Conservation (phyloP, 306 rosid genomes). For the Crotalaria pallida region DNA sequence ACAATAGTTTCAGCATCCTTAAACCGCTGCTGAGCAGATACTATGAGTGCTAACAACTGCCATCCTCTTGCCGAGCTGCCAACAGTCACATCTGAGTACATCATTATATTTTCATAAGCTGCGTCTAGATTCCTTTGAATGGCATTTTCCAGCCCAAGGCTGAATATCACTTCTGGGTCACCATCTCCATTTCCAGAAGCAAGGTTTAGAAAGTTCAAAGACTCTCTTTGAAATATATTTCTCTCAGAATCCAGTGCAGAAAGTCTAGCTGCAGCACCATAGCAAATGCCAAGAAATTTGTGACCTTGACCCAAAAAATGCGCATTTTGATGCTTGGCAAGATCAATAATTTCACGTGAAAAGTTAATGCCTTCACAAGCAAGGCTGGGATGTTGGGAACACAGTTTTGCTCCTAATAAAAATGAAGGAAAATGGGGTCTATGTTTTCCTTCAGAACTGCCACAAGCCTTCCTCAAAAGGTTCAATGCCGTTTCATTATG, state of each 20-base stretch:
- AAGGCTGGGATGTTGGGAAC: constrained; percentile 49
- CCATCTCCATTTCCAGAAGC: constrained; percentile 37
- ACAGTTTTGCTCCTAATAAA: constrained; percentile 62
- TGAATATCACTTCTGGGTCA: constrained; percentile 48
- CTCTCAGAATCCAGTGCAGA: constrained; percentile 74
- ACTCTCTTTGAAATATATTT: constrained; percentile 45
- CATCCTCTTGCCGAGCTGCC: constrained; percentile 63
- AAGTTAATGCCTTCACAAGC: constrained; percentile 55
- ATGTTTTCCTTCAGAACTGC: constrained; percentile 56
- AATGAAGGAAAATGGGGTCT: constrained; percentile 50
- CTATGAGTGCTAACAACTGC: constrained; percentile 59
- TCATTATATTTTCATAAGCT: constrained; percentile 53
- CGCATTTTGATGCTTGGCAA: constrained; percentile 35
- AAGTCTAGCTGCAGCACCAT: constrained; percentile 64
- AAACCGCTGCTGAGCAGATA: constrained; percentile 65
- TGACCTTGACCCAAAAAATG: constrained; percentile 57
- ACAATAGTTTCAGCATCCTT: constrained; percentile 68
- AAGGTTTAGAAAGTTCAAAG: constrained; percentile 48
- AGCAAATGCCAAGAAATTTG: constrained; percentile 67
- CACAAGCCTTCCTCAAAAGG: constrained; percentile 62
- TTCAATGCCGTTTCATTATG: constrained; percentile 55
- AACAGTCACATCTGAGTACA: constrained; percentile 41
- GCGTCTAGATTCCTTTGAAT: constrained; percentile 62
- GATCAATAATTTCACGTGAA: constrained; percentile 38
- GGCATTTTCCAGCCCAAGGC: constrained; percentile 67